Conservation (phyloP, 495 filamentous ascomycete species). For the Usnea hakonensis region DNA sequence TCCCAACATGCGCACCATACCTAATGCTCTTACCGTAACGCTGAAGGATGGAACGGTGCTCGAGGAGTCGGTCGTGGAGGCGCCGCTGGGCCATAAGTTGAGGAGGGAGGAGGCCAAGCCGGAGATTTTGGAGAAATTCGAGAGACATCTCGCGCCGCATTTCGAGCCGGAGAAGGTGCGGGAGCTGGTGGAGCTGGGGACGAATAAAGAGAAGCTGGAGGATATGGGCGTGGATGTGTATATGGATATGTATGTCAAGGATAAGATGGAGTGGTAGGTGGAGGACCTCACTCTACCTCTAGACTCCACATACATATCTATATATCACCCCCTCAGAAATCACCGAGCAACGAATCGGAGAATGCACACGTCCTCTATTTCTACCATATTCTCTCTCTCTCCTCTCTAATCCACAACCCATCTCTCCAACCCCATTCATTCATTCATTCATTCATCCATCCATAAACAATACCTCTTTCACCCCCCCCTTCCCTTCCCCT, state of each 20-base stretch:
- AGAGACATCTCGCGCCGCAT: constrained; percentile 80
- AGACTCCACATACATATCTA: too few relatives aligned
- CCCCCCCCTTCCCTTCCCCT: too few relatives aligned
- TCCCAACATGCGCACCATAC: constrained; percentile 84
- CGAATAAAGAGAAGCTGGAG: constrained; percentile 66
- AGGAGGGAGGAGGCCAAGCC: constrained; percentile 95
- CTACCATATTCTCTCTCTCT: too few relatives aligned
- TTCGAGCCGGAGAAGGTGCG: constrained; percentile 66
- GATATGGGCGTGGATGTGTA: constrained; percentile 81
- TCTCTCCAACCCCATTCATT: too few relatives aligned
- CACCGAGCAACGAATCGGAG: too few relatives aligned
- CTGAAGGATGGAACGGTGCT: constrained; percentile 92
- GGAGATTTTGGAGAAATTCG: constrained; percentile 88
- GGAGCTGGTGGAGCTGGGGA: constrained; percentile 68
- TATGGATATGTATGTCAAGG: constrained; percentile 85
- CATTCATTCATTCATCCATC: too few relatives aligned
- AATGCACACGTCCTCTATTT: too few relatives aligned
- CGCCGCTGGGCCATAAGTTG: constrained; percentile 85
- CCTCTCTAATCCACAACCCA: too few relatives aligned
- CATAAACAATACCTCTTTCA: too few relatives aligned
- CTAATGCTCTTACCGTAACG: constrained; percentile 88
- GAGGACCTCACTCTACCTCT: too few relatives aligned
- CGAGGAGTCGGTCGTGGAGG: constrained; percentile 87
- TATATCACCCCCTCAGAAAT: too few relatives aligned
- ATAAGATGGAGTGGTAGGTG: constrained; percentile 38